Evolutionary conservation across 495 filamentous ascomycete species (phyloP), one percentile per base, ranked within the genome.

Genomic region (Talaromyces borbonicus): DNA sequence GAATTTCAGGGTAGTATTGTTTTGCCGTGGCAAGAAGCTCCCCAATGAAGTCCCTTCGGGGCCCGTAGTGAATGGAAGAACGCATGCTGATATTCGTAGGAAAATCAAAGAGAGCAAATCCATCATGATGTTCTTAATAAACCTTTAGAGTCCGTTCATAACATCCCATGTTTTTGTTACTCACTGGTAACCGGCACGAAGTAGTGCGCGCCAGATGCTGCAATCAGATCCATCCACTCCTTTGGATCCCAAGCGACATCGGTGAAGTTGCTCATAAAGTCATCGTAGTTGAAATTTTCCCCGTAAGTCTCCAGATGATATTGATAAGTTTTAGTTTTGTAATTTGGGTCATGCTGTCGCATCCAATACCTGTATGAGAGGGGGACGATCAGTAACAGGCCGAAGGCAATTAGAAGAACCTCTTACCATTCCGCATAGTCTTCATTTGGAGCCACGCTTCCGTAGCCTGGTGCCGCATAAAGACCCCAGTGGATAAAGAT

Each of bases 401-500:
- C 16, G n/a, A 36, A 36, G 12, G 6, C 12, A 6, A 36, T 5
- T 14, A 5, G 33, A n/a, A 36, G 8, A n/a, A 31, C 12, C 38
- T 27, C 26, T 49, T 35, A 74, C 73, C 73, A 78, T 55, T 77
- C 74, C 0, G 75, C 73, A 50, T 77, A 77, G 19, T 57, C 61
- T 46, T 77, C 75, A 33, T 68, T 60, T 4, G 64, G 57, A 12
- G 63, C 63, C n/a, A 57, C 58, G 44, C 77, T 77, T 0, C 71
- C 75, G 71, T 72, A 77, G 4, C 67, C 74, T 1, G 75, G 72
- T 1, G 77, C 74, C 5, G 67, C 55, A 46, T 77, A 77, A 0
- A 65, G 51, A 1, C 75, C 74, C 74, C 73, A 78, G 55, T 74
- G 74, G 37, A 79, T 74, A 54, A 79, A 77, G 29, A 77, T 77